These are phyloP conservation scores for Ophiocordyceps camponoti-leonardi DNA, from an alignment of 2,329 filamentous ascomycete genomes.

Conservation along the genomic window DNA sequence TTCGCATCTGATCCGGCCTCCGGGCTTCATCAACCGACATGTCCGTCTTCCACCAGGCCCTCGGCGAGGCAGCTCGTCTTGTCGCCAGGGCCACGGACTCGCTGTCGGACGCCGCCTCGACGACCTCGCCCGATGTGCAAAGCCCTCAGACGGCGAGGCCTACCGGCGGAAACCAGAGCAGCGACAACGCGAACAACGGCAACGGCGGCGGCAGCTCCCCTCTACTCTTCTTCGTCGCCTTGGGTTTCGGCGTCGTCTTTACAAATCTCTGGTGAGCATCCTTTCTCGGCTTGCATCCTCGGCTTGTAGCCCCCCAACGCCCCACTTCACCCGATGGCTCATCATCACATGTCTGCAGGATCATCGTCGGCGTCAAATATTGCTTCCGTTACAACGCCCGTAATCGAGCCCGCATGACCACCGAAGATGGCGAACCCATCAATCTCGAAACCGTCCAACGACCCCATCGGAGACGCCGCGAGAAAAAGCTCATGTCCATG, in stretches of 20 bases:
- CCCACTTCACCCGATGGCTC: constrained; percentile 1
- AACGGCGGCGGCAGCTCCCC: constrained; percentile 21
- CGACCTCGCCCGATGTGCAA: constrained; percentile 4
- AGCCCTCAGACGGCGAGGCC: constrained; percentile 4
- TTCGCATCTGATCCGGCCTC: not conserved
- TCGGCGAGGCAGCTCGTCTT: constrained; percentile 18
- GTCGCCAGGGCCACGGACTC: constrained; percentile 14
- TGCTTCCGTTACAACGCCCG: constrained; percentile 97
- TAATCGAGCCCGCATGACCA: constrained; percentile 62
- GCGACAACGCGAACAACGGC: constrained; percentile 6
- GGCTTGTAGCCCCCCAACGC: not conserved
- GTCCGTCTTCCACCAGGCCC: constrained; percentile 18
- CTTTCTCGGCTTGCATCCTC: not conserved
- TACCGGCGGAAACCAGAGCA: constrained; percentile 4
- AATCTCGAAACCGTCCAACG: constrained; percentile 72
- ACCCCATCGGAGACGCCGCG: constrained; percentile 69
- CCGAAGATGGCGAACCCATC: constrained; percentile 74
- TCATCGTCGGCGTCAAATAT: constrained; percentile 98
- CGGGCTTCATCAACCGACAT: constrained; percentile 9
- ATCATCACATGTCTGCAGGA: constrained; percentile 44
- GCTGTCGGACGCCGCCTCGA: constrained; percentile 2
- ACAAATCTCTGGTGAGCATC: constrained; percentile 82
- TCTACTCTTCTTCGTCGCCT: constrained; percentile 68
- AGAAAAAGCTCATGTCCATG: constrained; percentile 99
- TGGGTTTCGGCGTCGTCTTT: constrained; percentile 96